Conservation (phyloP, 2,329 filamentous ascomycete genomes). For the Paraphoma sp. region DNA sequence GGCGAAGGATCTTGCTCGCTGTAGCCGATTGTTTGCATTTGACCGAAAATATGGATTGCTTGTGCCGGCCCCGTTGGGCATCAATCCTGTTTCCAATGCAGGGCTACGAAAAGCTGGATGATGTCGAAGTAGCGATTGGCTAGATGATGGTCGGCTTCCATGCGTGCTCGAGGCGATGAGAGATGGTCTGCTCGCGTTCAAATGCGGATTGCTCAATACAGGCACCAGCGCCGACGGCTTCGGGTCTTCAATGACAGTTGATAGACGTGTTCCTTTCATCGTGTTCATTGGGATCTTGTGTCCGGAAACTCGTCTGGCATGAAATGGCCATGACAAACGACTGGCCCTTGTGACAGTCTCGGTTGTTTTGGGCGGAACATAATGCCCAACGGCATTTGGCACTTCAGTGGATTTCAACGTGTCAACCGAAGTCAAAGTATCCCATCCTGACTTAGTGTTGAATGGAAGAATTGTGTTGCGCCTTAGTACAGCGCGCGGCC, state of each 20-base stretch:
- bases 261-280: slow-evolving; percentile 33
- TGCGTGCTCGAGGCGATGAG: slow-evolving; percentile 22
- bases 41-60: slow-evolving; percentile 3
- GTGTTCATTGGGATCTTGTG: slow-evolving; percentile 36
- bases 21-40: slow-evolving; percentile 19
- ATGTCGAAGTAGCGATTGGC: slow-evolving; percentile 34
- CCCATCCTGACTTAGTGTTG: slow-evolving; percentile 50
- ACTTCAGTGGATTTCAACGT: slow-evolving; percentile 29
- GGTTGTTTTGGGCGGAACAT: slow-evolving; percentile 30
- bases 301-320: slow-evolving; percentile 29
- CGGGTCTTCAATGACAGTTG: slow-evolving; percentile 51
- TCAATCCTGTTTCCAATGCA: slow-evolving; percentile 2
- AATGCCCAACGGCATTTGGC: slow-evolving; percentile 19
- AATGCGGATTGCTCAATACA: slow-evolving; percentile 20
- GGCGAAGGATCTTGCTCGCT: slow-evolving; percentile 34
- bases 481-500: slow-evolving; percentile 40
- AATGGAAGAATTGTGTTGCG: slow-evolving; percentile 43
- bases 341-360: slow-evolving; percentile 24
- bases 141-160: slow-evolving; percentile 26
- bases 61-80: background rate
- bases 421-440: slow-evolving; percentile 49
- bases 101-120: slow-evolving; percentile 36
- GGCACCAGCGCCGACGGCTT: slow-evolving; percentile 37
- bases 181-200: slow-evolving; percentile 10
- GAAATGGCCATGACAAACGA: slow-evolving; percentile 41